Conservation (phyloP, 345 rosid genomes). For the Aethionema arabicum region DNA sequence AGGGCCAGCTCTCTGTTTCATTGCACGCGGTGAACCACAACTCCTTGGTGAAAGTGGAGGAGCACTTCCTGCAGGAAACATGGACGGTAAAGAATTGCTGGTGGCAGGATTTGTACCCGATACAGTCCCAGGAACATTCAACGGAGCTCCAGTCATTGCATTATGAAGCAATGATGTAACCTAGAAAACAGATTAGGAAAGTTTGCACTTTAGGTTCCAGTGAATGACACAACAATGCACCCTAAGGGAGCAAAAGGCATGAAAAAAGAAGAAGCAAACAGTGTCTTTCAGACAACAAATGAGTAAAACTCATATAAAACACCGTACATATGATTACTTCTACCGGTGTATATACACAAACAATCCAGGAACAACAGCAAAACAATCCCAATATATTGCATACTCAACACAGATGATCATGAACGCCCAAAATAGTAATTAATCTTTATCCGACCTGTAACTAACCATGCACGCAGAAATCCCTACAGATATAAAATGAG, state of each 20-base stretch:
- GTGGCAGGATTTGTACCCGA: slow-evolving; percentile 55
- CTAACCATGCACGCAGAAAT: too few relatives aligned
- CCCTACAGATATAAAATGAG: not conserved
- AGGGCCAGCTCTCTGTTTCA: slow-evolving; percentile 70
- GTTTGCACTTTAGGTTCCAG: slow-evolving; percentile 8
- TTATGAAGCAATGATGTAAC: slow-evolving; percentile 71
- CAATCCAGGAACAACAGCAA: too few relatives aligned
- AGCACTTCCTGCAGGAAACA: slow-evolving; percentile 93
- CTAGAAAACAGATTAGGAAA: slow-evolving; percentile 35
- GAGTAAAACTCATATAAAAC: not conserved
- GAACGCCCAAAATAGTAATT: too few relatives aligned
- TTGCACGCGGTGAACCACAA: slow-evolving; percentile 86
- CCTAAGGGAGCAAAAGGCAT: not conserved
- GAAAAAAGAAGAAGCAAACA: not conserved
- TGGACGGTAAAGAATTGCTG: slow-evolving; percentile 74
- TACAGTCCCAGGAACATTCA: slow-evolving; percentile 65
- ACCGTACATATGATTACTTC: too few relatives aligned
- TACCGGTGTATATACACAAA: too few relatives aligned
- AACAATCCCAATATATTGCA: too few relatives aligned
- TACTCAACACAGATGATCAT: too few relatives aligned
- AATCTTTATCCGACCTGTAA: too few relatives aligned
- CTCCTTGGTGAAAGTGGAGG: slow-evolving; percentile 99
- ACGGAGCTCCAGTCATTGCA: slow-evolving; percentile 75
- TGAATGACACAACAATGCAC: not conserved
- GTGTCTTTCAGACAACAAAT: not conserved